phyloP scores from a whole-genome alignment of 2,329 filamentous ascomycete genomes.

The Neocatenulostroma microsporum region DNA sequence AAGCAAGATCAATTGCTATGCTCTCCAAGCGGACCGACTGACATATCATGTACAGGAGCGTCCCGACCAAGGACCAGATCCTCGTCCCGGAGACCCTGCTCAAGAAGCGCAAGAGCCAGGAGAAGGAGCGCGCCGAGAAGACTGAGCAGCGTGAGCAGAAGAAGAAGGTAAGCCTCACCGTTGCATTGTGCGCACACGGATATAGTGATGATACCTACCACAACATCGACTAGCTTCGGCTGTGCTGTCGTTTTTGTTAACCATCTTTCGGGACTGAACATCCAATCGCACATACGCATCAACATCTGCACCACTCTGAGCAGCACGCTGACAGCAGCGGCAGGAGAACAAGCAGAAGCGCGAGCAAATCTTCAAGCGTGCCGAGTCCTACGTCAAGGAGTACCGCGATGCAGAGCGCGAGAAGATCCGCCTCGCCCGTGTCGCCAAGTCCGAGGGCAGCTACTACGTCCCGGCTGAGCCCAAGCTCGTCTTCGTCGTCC shows the following conservation, averaged over 20 bases:
- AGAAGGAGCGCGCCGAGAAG: constrained; percentile 94
- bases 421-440: constrained; percentile 86
- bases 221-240: constrained; percentile 80
- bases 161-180: constrained; percentile 82
- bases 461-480: constrained; percentile 92
- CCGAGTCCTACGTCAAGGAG: constrained; percentile 99
- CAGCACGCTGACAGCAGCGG: constrained; percentile 31
- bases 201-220: constrained; percentile 81
- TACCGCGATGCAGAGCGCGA: constrained; percentile 98
- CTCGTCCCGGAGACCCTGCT: constrained; percentile 98
- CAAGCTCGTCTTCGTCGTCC: constrained; percentile 95
- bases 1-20: no score
- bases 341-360: constrained; percentile 99
- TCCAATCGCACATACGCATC: neutral
- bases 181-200: constrained; percentile 15
- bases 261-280: constrained; percentile 99
- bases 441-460: constrained; percentile 84
- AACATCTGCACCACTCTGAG: constrained; percentile 33
- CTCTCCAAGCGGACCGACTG: constrained; percentile 63
- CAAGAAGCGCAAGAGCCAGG: constrained; percentile 99
- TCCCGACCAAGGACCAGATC: constrained; percentile 90
- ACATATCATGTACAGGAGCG: constrained; percentile 58
- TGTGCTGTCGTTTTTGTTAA: constrained; percentile 97
- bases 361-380: constrained; percentile 97
- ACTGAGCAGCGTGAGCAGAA: constrained; percentile 49